phyloP scores from a whole-genome alignment of 2,329 filamentous ascomycete genomes.

The Dothistroma septosporum region DNA sequence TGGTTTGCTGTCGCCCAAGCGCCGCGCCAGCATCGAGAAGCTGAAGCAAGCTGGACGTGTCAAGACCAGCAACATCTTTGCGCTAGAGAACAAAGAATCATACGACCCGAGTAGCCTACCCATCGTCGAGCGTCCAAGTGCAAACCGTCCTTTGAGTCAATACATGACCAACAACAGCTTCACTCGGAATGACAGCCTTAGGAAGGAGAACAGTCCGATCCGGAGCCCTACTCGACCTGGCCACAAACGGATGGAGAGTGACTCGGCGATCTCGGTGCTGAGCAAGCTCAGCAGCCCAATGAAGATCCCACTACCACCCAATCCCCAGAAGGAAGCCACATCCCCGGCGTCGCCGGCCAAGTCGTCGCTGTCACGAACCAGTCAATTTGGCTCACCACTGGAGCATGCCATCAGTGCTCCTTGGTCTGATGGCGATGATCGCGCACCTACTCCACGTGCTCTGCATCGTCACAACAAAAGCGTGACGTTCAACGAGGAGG shows the following conservation, averaged over 20 bases:
- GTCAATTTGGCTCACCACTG: conserved; percentile 55
- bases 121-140: conserved; percentile 75
- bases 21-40: conserved; percentile 89
- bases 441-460: conserved; percentile 59
- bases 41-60: conserved; percentile 91
- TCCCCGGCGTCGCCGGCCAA: conserved; percentile 77
- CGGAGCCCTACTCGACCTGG: conserved; percentile 28
- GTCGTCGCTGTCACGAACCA: conserved; percentile 72
- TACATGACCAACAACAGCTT: conserved; percentile 68
- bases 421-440: conserved; percentile 63
- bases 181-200: conserved; percentile 52
- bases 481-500: conserved; percentile 91
- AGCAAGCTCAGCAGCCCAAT: conserved; percentile 44
- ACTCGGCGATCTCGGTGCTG: conserved; percentile 56
- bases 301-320: conserved; percentile 26
- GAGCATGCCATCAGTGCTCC: conserved; percentile 29
- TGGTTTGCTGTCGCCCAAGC: conserved; percentile 56
- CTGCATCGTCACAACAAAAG: conserved; percentile 88
- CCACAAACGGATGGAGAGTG: conserved; percentile 53
- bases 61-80: conserved; percentile 97
- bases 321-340: conserved; percentile 55
- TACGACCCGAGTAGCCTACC: conserved; percentile 80
- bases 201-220: conserved; percentile 37
- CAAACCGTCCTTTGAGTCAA: conserved; percentile 52
- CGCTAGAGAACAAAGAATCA: conserved; percentile 84